A percentile compares a stretch with the other conserved stretches of the same genome.
These are phyloP conservation scores for Mariannaea elegans DNA, from an alignment of 2,329 filamentous ascomycete species.

Conservation along the genomic window DNA sequence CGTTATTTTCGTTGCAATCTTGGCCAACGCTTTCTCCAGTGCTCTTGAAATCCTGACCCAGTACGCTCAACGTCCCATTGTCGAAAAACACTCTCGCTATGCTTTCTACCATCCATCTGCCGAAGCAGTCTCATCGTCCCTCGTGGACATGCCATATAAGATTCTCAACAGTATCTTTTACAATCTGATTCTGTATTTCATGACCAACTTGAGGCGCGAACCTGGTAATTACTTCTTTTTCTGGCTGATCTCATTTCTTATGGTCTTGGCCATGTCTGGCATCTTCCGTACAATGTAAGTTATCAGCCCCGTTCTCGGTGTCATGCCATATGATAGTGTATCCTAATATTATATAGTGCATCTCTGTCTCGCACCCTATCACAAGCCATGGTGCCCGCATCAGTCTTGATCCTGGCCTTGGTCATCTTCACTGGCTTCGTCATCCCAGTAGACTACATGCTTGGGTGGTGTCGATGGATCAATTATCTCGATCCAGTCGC, in stretches of 20 bases:
- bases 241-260: constrained; percentile 56
- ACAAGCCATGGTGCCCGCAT: constrained; percentile 54
- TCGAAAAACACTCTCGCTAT: constrained; percentile 52
- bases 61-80: constrained; percentile 49
- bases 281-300: constrained; percentile 57
- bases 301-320: too few relatives aligned
- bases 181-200: constrained; percentile 59
- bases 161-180: constrained; percentile 51
- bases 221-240: constrained; percentile 59
- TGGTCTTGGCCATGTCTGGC: constrained; percentile 71
- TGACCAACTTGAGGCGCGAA: constrained; percentile 55
- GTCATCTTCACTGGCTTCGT: constrained; percentile 60
- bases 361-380: constrained; percentile 62
- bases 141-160: constrained; percentile 56
- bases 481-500: constrained; percentile 72
- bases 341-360: constrained; percentile 27
- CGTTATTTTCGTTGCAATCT: constrained; percentile 61
- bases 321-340: too few relatives aligned
- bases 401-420: constrained; percentile 48
- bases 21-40: constrained; percentile 60
- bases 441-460: constrained; percentile 57
- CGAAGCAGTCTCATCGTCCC: constrained; percentile 46
- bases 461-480: constrained; percentile 75
- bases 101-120: constrained; percentile 51
- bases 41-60: constrained; percentile 50